These are phyloP conservation scores for Alternaria novae-zelandiae DNA, from an alignment of 2,329 filamentous ascomycete species.

Conservation along the genomic window DNA sequence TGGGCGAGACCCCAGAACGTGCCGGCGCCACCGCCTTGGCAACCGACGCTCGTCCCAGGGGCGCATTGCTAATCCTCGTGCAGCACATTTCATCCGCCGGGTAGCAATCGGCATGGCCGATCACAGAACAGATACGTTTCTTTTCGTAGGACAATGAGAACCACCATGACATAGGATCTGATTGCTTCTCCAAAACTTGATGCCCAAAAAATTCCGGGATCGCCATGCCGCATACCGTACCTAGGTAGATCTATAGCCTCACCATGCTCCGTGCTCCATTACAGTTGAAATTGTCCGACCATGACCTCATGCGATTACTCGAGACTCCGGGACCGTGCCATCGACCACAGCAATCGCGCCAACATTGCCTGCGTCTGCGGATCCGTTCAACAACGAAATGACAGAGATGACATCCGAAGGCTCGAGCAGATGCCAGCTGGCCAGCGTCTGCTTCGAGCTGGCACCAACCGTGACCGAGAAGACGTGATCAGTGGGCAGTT, in stretches of 20 bases:
- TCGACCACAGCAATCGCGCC: constrained; percentile 51
- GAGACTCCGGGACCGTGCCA: constrained; percentile 45
- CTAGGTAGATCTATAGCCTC: constrained; percentile 11
- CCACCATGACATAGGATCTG: background rate
- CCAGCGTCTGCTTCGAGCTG: constrained; percentile 88
- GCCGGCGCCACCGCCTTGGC: constrained; percentile 15
- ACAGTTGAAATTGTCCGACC: constrained; percentile 20
- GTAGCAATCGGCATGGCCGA: constrained; percentile 1
- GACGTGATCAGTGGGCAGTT: constrained; percentile 69
- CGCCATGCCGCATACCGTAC: constrained; percentile 3
- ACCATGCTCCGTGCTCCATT: constrained; percentile 25
- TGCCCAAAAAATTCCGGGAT: constrained; percentile 1
- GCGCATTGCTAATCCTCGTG: constrained; percentile 13
- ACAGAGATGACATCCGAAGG: constrained; percentile 83
- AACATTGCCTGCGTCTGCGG: constrained; percentile 49
- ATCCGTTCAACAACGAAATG: constrained; percentile 61
- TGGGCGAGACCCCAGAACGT: constrained; percentile 2
- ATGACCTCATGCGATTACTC: constrained; percentile 10
- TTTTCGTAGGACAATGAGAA: background rate
- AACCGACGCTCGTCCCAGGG: constrained; percentile 20
- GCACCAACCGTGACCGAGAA: constrained; percentile 93
- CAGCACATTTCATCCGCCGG: constrained; percentile 3
- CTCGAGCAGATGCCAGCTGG: constrained; percentile 88
- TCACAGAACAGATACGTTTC: background rate
- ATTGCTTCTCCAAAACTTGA: background rate